phyloP scores from a whole-genome alignment of 345 rosid genomes.

The Gossypium arboreum region DNA sequence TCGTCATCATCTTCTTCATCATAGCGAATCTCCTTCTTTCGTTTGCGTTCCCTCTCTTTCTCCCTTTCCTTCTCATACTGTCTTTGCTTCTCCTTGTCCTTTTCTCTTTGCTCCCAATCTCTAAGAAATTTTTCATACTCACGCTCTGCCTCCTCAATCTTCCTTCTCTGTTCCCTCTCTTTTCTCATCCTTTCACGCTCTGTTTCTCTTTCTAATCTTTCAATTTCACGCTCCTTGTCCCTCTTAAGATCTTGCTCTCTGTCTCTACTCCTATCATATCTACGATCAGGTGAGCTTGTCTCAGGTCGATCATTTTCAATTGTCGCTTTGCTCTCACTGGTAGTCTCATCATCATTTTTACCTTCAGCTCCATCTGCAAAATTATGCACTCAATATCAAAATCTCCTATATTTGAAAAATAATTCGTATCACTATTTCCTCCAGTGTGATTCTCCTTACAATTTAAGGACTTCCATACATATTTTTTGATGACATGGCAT shows the following conservation, averaged over 20 bases:
- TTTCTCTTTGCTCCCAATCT: slow-evolving; percentile 95
- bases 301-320: slow-evolving; percentile 67
- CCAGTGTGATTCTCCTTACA: background rate
- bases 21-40: slow-evolving; percentile 74
- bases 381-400: slow-evolving; percentile 5
- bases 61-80: slow-evolving; percentile 93
- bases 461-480: background rate
- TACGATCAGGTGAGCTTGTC: slow-evolving; percentile 75
- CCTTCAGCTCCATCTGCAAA: slow-evolving; percentile 50
- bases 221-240: slow-evolving; percentile 85
- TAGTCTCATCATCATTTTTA: slow-evolving; percentile 63
- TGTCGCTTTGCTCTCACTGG: slow-evolving; percentile 50
- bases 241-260: slow-evolving; percentile 58
- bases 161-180: slow-evolving; percentile 93
- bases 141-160: slow-evolving; percentile 86
- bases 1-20: slow-evolving; percentile 84
- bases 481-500: background rate
- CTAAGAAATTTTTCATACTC: slow-evolving; percentile 81
- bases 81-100: slow-evolving; percentile 84
- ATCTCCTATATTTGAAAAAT: background rate
- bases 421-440: background rate
- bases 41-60: slow-evolving; percentile 85
- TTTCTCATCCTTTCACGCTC: slow-evolving; percentile 81
- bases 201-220: slow-evolving; percentile 85
- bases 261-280: slow-evolving; percentile 71